Base-by-base conservation (phyloP, 2,329 filamentous ascomycete species). In the Hymenoscyphus linearis region DNA sequence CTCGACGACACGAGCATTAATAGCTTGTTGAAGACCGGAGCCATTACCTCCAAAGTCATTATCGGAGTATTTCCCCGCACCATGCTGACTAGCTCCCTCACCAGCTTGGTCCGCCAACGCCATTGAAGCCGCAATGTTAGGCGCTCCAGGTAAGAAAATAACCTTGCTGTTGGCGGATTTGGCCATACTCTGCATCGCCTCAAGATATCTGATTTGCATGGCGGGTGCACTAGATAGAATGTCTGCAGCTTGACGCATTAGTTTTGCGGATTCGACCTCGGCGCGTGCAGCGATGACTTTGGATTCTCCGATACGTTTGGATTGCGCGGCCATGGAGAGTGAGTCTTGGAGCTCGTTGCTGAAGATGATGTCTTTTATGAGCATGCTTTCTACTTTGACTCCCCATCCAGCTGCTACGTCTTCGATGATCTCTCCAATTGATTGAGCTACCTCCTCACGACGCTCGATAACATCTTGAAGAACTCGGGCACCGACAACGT, bases 331-430 rank as follows among this genome's bases (percentile, higher is more conserved):
- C 95, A 99, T 98, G 73, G 91, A 96, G 56, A 99, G 85, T 18
- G 90, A 95, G 72, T 98, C 93, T 77, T 99, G 95, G 52, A 99
- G 83, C 69, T 98, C 95, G 73, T 91, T 86, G 77, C 87, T 92
- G 85, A 99, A 99, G 74, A 98, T 90, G 74, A 99, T 96, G 76
- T 99, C 95, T 80, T 99, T 98, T 84, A 99, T 93, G 68, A 99
- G 86, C 93, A 99, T 99, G 72, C 88, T 93, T 82, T 98, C 95
- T 62, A 98, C 95, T 73, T 91, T 86, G 7, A 96, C 93, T 77
- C 95, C 95, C 95, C 95, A 99, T 64, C 91, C 91, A 12, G 85
- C 80, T 5, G 95, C 93, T 1, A 96, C 95, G 69, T 97, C 93
- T 74, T 98, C 95, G 70, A 99, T 98, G 70, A 98, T 98, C 77